Conservation (phyloP, 2,329 filamentous ascomycete species). For the Diaporthe sp. region DNA sequence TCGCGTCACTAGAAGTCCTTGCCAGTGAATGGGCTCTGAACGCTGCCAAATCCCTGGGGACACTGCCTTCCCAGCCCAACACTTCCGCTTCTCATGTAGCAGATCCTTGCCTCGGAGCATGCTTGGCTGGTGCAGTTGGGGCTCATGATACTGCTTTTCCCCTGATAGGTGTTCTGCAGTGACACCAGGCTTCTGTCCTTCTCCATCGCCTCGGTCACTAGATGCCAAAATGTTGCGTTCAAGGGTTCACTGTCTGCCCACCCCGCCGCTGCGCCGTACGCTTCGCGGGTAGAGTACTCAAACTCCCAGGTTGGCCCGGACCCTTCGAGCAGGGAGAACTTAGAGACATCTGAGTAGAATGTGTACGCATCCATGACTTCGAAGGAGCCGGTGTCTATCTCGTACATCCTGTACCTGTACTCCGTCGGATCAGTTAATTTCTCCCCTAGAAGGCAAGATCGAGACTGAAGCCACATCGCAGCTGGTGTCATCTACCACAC, state of each 20-base stretch:
- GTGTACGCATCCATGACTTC: conserved; percentile 58
- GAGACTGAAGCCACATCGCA: no score
- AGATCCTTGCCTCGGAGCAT: conserved; percentile 68
- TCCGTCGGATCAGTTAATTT: neutral
- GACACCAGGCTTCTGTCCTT: conserved; percentile 62
- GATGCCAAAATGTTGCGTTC: conserved; percentile 72
- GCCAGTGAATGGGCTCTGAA: conserved; percentile 54
- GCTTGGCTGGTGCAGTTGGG: conserved; percentile 66
- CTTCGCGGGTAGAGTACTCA: conserved; percentile 59
- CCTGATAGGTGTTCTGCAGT: conserved; percentile 65
- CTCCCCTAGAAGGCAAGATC: no score
- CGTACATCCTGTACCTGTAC: conserved; percentile 56
- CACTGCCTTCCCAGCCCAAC: conserved; percentile 65
- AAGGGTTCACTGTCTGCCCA: conserved; percentile 64
- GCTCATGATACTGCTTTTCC: conserved; percentile 63
- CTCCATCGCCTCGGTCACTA: conserved; percentile 70
- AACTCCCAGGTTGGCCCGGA: conserved; percentile 55
- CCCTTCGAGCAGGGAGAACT: conserved; percentile 55
- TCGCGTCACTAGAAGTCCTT: conserved; percentile 47
- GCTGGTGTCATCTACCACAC: neutral
- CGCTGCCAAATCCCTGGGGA: conserved; percentile 62
- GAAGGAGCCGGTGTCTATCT: conserved; percentile 59
- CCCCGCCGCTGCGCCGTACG: conserved; percentile 54
- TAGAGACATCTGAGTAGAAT: conserved; percentile 57
- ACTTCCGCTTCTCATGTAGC: conserved; percentile 71